Evolutionary conservation across 2,329 filamentous ascomycete species (phyloP), one percentile per base, ranked within the genome.

Genomic region (Amylocarpus encephaloides): DNA sequence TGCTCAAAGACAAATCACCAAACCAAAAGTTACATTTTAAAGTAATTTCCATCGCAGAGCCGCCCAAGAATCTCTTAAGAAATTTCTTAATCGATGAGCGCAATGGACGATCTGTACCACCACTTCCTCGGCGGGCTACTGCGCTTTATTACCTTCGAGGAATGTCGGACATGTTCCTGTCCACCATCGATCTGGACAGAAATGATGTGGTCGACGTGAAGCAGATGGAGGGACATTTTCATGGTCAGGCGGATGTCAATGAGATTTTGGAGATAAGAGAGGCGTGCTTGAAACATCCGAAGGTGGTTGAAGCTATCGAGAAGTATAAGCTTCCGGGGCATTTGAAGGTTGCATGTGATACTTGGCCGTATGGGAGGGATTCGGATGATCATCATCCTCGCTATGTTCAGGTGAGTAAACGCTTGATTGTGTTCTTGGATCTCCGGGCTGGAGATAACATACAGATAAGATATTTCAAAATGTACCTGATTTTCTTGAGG

Each of bases 341-440:
- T 19, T 43, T 59, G 29, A 54, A 54, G 9, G 51, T 62, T 40
- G 51, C 55, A 2, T 59, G 56, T 44, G 60, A 62, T 54, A 55
- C 60, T 35, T 62, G 59, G 60, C 57, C 58, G 10, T 62, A 61
- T 45, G 60, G 60, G 12, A 34, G 59, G 39, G 59, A 62, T 45
- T 51, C 52, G 9, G 51, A 60, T n/a, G 50, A 58, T 19, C 46
- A 55, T 26, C 44, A 52, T 34, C 54, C 59, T 9, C 53, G 59
- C 5, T 59, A 58, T 49, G 50, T 61, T 12, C 60, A 61, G 42
- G 58, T 58, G 43, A 47, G 48, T 52, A 18, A 34, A n/a, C n/a
- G n/a, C n/a, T n/a, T n/a, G n/a, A n/a, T n/a, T n/a, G n/a, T n/a
- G n/a, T n/a, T n/a, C n/a, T n/a, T n/a, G n/a, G n/a, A n/a, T n/a